Percentiles rank a stretch among this genome's conserved stretches.
These are phyloP conservation scores for Steccherinum ochraceum DNA, from an alignment of 768 basidiomycete genomes.

Conservation along the genomic window DNA sequence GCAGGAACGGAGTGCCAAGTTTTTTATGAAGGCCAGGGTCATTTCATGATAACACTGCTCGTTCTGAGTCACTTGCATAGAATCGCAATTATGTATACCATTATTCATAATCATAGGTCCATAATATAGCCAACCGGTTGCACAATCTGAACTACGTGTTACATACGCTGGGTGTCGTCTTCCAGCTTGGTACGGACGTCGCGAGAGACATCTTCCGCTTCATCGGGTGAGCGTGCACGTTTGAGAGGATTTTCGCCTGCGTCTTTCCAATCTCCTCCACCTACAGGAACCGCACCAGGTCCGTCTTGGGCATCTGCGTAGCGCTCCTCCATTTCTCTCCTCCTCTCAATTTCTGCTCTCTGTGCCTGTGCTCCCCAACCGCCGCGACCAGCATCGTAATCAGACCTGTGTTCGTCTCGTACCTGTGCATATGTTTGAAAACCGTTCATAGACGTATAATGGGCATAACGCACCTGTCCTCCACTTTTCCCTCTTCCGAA, in stretches of 20 bases:
- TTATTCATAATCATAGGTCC: conserved; percentile 10
- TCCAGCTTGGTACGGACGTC: conserved; percentile 49
- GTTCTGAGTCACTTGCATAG: background rate
- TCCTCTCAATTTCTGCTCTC: conserved; percentile 61
- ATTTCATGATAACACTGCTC: background rate
- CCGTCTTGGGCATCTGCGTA: conserved; percentile 78
- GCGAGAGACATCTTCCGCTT: conserved; percentile 58
- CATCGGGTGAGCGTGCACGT: conserved; percentile 71
- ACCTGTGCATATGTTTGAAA: conserved; percentile 31
- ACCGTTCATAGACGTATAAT: conserved; percentile 3
- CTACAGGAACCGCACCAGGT: conserved; percentile 74
- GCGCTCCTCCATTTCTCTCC: conserved; percentile 79
- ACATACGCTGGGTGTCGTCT: conserved; percentile 71
- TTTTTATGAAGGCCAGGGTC: background rate
- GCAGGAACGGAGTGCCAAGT: background rate
- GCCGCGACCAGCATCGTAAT: conserved; percentile 95
- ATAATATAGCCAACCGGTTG: conserved; percentile 5
- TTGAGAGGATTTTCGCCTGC: conserved; percentile 44
- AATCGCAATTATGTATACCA: background rate
- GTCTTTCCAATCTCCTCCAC: conserved; percentile 80
- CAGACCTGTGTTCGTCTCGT: conserved; percentile 93
- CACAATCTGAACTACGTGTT: conserved; percentile 14
- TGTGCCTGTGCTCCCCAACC: conserved; percentile 91
- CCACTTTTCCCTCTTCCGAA: conserved; percentile 97
- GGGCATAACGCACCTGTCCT: conserved; percentile 55